phyloP scores from a whole-genome alignment of 2,329 filamentous ascomycete species.

The Stachybotrys chlorohalonatus region DNA sequence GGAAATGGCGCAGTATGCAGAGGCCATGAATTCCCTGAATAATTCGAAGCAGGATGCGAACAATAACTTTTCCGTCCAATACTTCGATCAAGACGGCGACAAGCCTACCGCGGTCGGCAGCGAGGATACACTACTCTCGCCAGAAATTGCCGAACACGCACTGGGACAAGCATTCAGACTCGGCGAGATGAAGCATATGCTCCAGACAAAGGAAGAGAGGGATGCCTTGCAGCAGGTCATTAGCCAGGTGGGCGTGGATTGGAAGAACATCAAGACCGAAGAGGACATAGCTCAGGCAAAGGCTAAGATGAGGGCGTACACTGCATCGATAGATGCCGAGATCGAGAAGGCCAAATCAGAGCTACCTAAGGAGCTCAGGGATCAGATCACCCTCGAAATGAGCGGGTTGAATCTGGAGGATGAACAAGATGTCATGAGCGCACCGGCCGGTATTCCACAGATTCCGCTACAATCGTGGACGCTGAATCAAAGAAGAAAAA shows the following conservation, averaged over 20 bases:
- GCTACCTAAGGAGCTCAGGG: slow-evolving; percentile 21
- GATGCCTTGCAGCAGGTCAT: slow-evolving; percentile 26
- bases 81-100: slow-evolving; percentile 36
- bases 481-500: slow-evolving; percentile 26
- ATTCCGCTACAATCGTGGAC: slow-evolving; percentile 27
- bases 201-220: slow-evolving; percentile 24
- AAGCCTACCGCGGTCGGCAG: slow-evolving; percentile 28
- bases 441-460: slow-evolving; percentile 18
- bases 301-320: slow-evolving; percentile 23
- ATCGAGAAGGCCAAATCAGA: slow-evolving; percentile 20
- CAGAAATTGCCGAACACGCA: slow-evolving; percentile 18
- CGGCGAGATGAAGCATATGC: slow-evolving; percentile 25
- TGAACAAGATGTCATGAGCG: slow-evolving; percentile 13
- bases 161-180: slow-evolving; percentile 14
- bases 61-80: slow-evolving; percentile 28
- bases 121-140: slow-evolving; percentile 23
- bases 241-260: slow-evolving; percentile 19
- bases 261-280: slow-evolving; percentile 19
- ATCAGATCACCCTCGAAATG: slow-evolving; percentile 21
- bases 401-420: slow-evolving; percentile 12
- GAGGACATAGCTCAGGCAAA: slow-evolving; percentile 25
- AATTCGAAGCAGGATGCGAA: slow-evolving; percentile 6
- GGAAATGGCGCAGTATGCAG: slow-evolving; percentile 17
- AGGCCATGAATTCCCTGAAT: slow-evolving; percentile 16
- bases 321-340: slow-evolving; percentile 23